phyloP scores from a whole-genome alignment of 2,329 filamentous ascomycete genomes.

The Penicillium rolfsii region DNA sequence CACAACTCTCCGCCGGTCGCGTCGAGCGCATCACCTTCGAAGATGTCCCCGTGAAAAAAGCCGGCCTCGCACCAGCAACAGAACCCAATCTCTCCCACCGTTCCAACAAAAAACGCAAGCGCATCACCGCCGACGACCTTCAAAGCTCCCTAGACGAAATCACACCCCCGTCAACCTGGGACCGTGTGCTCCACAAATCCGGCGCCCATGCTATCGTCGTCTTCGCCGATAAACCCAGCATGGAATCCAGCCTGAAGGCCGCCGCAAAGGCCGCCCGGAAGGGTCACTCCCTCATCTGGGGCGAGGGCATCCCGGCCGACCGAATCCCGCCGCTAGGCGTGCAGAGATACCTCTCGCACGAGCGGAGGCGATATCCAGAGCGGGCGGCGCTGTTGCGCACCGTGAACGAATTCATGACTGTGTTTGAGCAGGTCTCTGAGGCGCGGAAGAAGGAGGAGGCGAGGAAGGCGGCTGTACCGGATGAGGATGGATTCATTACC shows the following conservation, averaged over 20 bases:
- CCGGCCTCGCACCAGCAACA: constrained; percentile 22
- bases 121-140: constrained; percentile 52
- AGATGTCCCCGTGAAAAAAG: constrained; percentile 47
- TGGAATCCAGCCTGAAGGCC: constrained; percentile 77
- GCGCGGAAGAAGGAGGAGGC: constrained; percentile 65
- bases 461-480: constrained; percentile 73
- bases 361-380: constrained; percentile 71
- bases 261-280: constrained; percentile 62
- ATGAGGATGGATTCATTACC: constrained; percentile 94
- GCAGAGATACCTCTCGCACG: constrained; percentile 63
- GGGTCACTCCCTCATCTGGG: constrained; percentile 70
- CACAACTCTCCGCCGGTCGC: constrained; percentile 73
- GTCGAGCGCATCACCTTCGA: constrained; percentile 81
- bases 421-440: constrained; percentile 71
- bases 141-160: constrained; percentile 62
- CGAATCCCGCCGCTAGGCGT: constrained; percentile 62
- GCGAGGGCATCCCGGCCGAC: constrained; percentile 58
- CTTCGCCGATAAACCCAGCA: constrained; percentile 80
- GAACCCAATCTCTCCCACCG: constrained; percentile 32
- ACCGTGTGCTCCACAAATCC: constrained; percentile 68
- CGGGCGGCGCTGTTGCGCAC: constrained; percentile 67
- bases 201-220: constrained; percentile 79
- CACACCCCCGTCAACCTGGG: constrained; percentile 72
- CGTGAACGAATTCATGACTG: constrained; percentile 83
- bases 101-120: constrained; percentile 61